Percentiles rank a stretch among this genome's conserved stretches.
phyloP scores from a whole-genome alignment of 805 yeast genomes.

The Yamadazyma olivae region DNA sequence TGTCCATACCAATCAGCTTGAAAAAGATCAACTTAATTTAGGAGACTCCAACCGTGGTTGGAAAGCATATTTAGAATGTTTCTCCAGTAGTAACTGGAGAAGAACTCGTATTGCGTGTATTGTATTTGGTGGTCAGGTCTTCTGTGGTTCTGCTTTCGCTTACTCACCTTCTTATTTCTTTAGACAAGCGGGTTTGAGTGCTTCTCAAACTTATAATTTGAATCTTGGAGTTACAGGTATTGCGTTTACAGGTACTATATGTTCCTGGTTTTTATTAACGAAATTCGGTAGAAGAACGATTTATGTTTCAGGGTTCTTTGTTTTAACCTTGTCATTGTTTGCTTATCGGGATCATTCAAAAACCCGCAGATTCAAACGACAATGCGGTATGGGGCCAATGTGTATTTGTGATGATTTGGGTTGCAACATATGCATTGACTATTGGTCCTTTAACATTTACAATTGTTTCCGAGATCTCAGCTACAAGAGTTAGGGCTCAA shows the following conservation, averaged over 20 bases:
- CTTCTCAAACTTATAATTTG: constrained; percentile 40
- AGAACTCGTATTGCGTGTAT: constrained; percentile 48
- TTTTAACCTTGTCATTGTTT: constrained; percentile 32
- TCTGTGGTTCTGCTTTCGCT: constrained; percentile 43
- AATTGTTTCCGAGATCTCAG: constrained; percentile 37
- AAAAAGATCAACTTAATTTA: constrained; percentile 16
- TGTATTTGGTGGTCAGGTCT: constrained; percentile 42
- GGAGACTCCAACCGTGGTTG: constrained; percentile 23
- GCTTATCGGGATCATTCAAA: constrained; percentile 25
- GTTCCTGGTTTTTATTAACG: constrained; percentile 40
- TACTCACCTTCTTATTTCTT: constrained; percentile 50
- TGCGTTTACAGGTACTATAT: constrained; percentile 41
- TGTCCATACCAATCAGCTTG: constrained; percentile 24
- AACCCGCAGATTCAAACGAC: constrained; percentile 14
- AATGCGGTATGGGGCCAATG: constrained; percentile 40
- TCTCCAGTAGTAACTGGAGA: constrained; percentile 43
- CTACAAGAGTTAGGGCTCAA: constrained; percentile 34
- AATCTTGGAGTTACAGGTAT: constrained; percentile 41
- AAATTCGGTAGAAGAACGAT: constrained; percentile 38
- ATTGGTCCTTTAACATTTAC: constrained; percentile 38
- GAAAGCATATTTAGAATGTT: constrained; percentile 39
- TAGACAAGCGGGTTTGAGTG: constrained; percentile 45
- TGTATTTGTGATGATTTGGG: constrained; percentile 41
- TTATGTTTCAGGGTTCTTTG: constrained; percentile 32
- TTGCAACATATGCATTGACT: constrained; percentile 42